phyloP scores from a whole-genome alignment of 2,329 filamentous ascomycete genomes.

The Fonsecaea pedrosoi region DNA sequence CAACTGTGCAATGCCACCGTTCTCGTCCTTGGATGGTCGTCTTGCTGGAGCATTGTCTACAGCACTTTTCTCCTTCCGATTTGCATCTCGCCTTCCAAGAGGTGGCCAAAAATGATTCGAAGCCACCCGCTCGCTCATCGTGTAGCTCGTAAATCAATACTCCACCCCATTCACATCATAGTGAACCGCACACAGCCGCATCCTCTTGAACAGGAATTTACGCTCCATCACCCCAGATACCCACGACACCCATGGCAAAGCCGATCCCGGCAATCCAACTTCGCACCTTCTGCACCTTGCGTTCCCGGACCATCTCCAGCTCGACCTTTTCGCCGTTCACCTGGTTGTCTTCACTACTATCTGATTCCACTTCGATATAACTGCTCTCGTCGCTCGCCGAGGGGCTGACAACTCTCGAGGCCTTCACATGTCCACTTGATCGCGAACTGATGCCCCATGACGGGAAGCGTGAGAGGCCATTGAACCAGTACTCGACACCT shows the following conservation, averaged over 20 bases:
- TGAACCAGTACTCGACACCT: slow-evolving; percentile 74
- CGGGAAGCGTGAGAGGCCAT: slow-evolving; percentile 66
- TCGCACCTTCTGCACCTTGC: slow-evolving; percentile 48
- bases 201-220: slow-evolving; percentile 28
- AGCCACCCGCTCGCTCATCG: neutral
- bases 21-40: neutral
- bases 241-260: slow-evolving; percentile 55
- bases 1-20: neutral
- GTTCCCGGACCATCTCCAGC: slow-evolving; percentile 52
- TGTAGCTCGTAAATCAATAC: neutral
- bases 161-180: neutral
- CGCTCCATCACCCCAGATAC: slow-evolving; percentile 56
- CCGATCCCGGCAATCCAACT: slow-evolving; percentile 51
- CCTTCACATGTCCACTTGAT: slow-evolving; percentile 6
- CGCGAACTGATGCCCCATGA: slow-evolving; percentile 44
- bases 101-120: neutral
- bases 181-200: neutral
- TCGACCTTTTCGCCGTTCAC: slow-evolving; percentile 56
- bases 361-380: slow-evolving; percentile 37
- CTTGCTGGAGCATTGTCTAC: neutral
- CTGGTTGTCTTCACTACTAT: slow-evolving; percentile 46
- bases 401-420: slow-evolving; percentile 25
- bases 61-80: neutral
- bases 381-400: slow-evolving; percentile 34
- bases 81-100: neutral